These are phyloP conservation scores for Coccinonectria pachysandricola DNA, from an alignment of 2,329 filamentous ascomycete genomes.

Conservation along the genomic window DNA sequence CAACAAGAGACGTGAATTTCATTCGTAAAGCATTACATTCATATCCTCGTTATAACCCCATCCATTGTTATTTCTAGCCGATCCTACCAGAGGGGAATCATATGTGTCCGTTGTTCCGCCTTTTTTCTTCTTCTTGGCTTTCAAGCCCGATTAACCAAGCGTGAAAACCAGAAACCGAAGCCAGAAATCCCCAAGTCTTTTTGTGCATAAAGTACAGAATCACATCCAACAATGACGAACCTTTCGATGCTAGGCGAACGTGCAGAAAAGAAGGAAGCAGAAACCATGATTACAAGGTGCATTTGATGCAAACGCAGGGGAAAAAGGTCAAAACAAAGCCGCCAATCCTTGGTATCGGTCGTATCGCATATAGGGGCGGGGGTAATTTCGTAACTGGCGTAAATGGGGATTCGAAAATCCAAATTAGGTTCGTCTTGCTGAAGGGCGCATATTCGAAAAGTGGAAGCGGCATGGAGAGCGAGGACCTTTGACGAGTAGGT, in stretches of 20 bases:
- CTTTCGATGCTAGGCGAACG: too few species aligned
- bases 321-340: too few species aligned
- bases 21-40: constrained; percentile 19
- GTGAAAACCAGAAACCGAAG: constrained; percentile 1
- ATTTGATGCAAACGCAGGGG: too few species aligned
- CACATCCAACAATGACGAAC: constrained; percentile 12
- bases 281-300: too few species aligned
- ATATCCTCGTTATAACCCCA: constrained; percentile 18
- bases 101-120: too few species aligned
- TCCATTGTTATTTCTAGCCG: constrained; percentile 7
- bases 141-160: constrained; percentile 2
- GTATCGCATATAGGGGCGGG: too few species aligned
- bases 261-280: constrained; percentile 6
- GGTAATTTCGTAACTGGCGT: too few species aligned
- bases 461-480: constrained; percentile 9
- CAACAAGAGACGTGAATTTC: too few species aligned
- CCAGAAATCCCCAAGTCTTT: constrained; percentile 4
- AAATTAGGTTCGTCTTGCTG: too few species aligned
- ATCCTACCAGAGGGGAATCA: constrained; percentile 8
- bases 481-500: constrained; percentile 6
- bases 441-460: too few species aligned
- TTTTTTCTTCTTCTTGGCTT: constrained; percentile 23
- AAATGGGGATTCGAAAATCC: too few species aligned
- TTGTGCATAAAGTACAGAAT: constrained; percentile 16
- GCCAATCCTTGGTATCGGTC: too few species aligned